These are phyloP conservation scores for Geosmithia flava DNA, from an alignment of 2,329 filamentous ascomycete species.

Conservation along the genomic window DNA sequence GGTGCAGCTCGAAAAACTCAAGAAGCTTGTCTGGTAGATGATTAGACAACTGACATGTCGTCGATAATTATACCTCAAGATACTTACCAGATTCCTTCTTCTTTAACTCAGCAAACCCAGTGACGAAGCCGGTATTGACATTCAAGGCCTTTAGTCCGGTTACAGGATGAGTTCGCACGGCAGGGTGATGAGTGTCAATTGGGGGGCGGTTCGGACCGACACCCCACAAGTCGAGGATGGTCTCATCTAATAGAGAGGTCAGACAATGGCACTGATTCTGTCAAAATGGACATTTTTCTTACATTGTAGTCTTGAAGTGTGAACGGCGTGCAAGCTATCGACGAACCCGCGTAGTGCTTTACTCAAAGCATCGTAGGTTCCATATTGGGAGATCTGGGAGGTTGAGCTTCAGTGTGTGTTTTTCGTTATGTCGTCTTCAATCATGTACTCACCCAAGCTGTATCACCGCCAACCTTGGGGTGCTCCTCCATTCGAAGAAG, in stretches of 20 bases:
- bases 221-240: background rate
- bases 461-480: slow-evolving; percentile 26
- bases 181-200: slow-evolving; percentile 59
- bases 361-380: slow-evolving; percentile 30
- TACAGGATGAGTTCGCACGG: slow-evolving; percentile 71
- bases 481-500: slow-evolving; percentile 23
- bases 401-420: background rate
- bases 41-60: slow-evolving; percentile 25
- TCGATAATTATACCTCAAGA: no score
- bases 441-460: slow-evolving; percentile 23
- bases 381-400: slow-evolving; percentile 21
- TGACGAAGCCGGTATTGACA: slow-evolving; percentile 75
- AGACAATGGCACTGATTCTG: slow-evolving; percentile 22
- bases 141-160: slow-evolving; percentile 78
- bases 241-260: background rate
- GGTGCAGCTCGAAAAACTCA: slow-evolving; percentile 30
- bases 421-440: no score
- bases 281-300: background rate
- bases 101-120: slow-evolving; percentile 70
- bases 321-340: slow-evolving; percentile 29
- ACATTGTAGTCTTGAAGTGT: slow-evolving; percentile 24
- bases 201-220: slow-evolving; percentile 51
- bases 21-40: slow-evolving; percentile 22
- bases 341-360: slow-evolving; percentile 26
- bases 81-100: slow-evolving; percentile 64